A percentile compares a stretch with the other conserved stretches of the same genome.
These are phyloP conservation scores for Mycena capillaripes DNA, from an alignment of 768 basidiomycete genomes.

Conservation along the genomic window DNA sequence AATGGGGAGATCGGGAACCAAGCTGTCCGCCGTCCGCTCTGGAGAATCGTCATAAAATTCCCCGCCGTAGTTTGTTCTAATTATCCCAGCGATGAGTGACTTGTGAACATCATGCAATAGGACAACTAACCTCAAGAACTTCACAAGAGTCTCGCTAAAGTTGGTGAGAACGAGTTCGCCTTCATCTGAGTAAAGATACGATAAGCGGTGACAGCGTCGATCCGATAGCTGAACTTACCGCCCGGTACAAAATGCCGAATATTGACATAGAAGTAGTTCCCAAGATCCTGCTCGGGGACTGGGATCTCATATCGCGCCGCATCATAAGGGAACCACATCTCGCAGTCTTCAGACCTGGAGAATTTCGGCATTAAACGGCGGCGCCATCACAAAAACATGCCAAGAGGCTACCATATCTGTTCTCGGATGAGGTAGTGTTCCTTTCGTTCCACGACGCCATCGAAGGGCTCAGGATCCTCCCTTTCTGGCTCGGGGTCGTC, in stretches of 20 bases:
- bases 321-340: slow-evolving; percentile 41
- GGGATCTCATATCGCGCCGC: slow-evolving; percentile 25
- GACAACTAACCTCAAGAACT: slow-evolving; percentile 32
- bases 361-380: background rate
- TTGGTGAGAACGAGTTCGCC: slow-evolving; percentile 33
- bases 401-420: slow-evolving; percentile 11
- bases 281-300: slow-evolving; percentile 29
- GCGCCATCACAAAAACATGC: background rate
- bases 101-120: background rate
- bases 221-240: slow-evolving; percentile 3
- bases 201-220: background rate
- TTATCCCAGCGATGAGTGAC: background rate
- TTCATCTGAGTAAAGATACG: slow-evolving; percentile 12
- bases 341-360: background rate
- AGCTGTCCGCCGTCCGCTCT: slow-evolving; percentile 14
- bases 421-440: slow-evolving; percentile 30
- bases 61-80: slow-evolving; percentile 33
- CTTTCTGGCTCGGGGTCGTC: too few species aligned
- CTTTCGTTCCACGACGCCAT: slow-evolving; percentile 25
- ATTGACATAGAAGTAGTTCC: slow-evolving; percentile 41
- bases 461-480: slow-evolving; percentile 28
- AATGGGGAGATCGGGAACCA: slow-evolving; percentile 25
- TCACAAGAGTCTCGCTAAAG: slow-evolving; percentile 38
- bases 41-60: slow-evolving; percentile 33
- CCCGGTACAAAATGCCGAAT: slow-evolving; percentile 18